Conservation (phyloP, 2,329 filamentous ascomycete genomes). For the Eurotiales sp. region DNA sequence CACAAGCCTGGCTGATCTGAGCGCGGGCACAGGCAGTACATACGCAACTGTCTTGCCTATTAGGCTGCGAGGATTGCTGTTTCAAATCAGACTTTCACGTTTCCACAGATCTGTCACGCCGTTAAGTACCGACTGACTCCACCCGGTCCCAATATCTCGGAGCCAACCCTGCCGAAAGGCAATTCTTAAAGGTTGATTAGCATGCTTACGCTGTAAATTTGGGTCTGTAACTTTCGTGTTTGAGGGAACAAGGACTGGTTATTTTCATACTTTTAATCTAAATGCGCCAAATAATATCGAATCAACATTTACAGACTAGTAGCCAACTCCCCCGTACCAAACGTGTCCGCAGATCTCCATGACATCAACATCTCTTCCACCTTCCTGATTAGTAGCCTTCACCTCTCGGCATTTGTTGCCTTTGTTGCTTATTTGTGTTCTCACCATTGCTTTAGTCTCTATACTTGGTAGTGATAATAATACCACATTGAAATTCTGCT, state of each 20-base stretch:
- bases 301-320: no score
- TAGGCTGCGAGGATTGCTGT: no score
- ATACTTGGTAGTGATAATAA: no score
- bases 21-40: background rate
- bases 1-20: no score
- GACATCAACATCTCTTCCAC: background rate
- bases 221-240: background rate
- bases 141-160: constrained; percentile 11
- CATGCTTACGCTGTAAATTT: background rate
- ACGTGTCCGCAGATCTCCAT: background rate
- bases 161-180: constrained; percentile 2
- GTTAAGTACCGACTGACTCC: constrained; percentile 12
- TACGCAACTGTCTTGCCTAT: no score
- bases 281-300: no score
- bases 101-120: constrained; percentile 7
- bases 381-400: background rate
- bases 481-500: no score
- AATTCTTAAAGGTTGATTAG: background rate
- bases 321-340: background rate
- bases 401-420: background rate
- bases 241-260: no score
- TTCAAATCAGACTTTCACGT: background rate
- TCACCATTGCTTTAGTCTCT: no score
- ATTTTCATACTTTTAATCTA: no score
- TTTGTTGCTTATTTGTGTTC: no score